Evolutionary conservation across 1,284 basidiomycete genomes (phyloP).

Genomic region (Veloboletus limbatus): DNA sequence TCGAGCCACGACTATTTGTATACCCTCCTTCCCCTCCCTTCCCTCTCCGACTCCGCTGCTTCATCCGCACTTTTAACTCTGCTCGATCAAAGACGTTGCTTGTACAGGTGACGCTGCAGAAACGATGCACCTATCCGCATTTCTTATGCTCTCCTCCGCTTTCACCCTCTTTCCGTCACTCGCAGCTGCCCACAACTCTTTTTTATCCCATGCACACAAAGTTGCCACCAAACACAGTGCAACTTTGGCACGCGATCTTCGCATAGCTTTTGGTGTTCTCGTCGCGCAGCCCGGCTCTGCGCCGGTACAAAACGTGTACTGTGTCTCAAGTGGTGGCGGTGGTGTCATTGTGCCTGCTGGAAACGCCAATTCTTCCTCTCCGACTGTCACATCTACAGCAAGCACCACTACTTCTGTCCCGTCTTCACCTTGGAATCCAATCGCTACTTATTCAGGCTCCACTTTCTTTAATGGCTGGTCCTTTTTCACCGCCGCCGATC

Average conservation of each 20-base stretch:
- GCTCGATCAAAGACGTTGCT: conserved; percentile 12
- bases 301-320: conserved; percentile 29
- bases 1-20: conserved; percentile 4
- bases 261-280: conserved; percentile 56
- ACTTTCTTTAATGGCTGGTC: conserved; percentile 80
- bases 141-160: conserved; percentile 33
- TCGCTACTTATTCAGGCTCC: conserved; percentile 46
- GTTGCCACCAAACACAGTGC: conserved; percentile 50
- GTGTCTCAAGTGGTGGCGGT: conserved; percentile 28
- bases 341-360: conserved; percentile 24
- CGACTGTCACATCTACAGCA: conserved; percentile 22
- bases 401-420: conserved; percentile 18
- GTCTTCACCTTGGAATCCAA: conserved; percentile 37
- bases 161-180: conserved; percentile 20
- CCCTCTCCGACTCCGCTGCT: neutral
- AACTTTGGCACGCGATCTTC: conserved; percentile 63
- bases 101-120: conserved; percentile 2
- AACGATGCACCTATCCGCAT: conserved; percentile 32
- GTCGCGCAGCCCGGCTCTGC: conserved; percentile 33
- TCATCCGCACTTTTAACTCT: neutral
- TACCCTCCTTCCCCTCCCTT: neutral
- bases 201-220: conserved; percentile 39
- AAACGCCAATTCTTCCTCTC: conserved; percentile 16
- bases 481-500: conserved; percentile 72
- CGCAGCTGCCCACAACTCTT: conserved; percentile 18